Conservation (phyloP, 1,284 basidiomycete genomes). For the Vanrija sp. region DNA sequence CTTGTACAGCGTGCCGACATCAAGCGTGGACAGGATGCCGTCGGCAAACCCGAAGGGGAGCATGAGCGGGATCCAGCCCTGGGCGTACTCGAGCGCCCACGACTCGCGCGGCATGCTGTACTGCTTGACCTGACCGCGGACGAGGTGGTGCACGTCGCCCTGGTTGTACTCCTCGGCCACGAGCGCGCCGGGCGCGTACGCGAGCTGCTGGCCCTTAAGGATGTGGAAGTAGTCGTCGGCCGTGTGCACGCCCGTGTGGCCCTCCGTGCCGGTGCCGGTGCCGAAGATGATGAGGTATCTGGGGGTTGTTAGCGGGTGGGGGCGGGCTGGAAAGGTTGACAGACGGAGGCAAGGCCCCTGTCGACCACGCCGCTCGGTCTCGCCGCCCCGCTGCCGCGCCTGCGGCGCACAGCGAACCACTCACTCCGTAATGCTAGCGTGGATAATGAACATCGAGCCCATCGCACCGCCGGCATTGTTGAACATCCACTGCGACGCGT, state of each 20-base stretch:
- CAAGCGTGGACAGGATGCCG: slow-evolving; percentile 79
- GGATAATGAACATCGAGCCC: slow-evolving; percentile 94
- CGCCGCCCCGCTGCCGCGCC: too few species aligned
- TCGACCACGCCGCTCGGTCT: not conserved
- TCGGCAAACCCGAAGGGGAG: slow-evolving; percentile 90
- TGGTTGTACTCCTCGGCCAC: slow-evolving; percentile 75
- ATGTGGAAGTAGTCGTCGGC: slow-evolving; percentile 96
- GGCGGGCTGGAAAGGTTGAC: too few species aligned
- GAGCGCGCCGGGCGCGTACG: slow-evolving; percentile 74
- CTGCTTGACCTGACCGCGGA: slow-evolving; percentile 81
- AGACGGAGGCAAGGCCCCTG: too few species aligned
- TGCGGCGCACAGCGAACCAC: slow-evolving; percentile 44
- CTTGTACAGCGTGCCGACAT: slow-evolving; percentile 74
- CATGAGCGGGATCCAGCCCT: slow-evolving; percentile 89
- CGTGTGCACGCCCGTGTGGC: slow-evolving; percentile 88
- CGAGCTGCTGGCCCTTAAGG: slow-evolving; percentile 86
- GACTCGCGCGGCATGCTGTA: slow-evolving; percentile 96
- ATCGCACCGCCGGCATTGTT: slow-evolving; percentile 98
- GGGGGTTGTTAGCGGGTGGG: not conserved
- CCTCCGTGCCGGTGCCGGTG: slow-evolving; percentile 92
- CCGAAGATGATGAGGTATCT: slow-evolving; percentile 76
- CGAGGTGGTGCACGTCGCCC: slow-evolving; percentile 79
- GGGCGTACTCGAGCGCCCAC: slow-evolving; percentile 91
- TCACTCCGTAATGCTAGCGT: slow-evolving; percentile 89
- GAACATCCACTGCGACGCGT: slow-evolving; percentile 79